Conservation (phyloP, 176 grass and related monocot species). For the Avena eriantha region DNA sequence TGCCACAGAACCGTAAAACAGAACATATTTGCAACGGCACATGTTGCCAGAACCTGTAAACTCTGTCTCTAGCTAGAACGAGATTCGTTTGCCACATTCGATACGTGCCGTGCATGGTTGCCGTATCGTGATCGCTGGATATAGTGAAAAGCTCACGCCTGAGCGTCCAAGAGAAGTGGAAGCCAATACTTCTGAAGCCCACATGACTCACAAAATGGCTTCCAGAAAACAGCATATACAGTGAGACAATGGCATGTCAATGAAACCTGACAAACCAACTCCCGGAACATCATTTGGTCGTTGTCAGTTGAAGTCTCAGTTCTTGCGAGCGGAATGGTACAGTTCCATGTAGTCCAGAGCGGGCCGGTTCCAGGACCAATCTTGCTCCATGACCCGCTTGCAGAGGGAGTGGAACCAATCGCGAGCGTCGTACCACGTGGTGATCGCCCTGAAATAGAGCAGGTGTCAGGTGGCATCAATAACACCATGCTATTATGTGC, state of each 20-base stretch:
- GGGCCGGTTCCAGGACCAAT: conserved; percentile 97
- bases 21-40: not conserved
- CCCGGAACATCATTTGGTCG: not conserved
- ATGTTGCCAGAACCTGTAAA: not conserved
- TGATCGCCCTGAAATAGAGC: conserved; percentile 76
- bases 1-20: not conserved
- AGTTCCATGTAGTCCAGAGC: conserved; percentile 90
- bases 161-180: not conserved
- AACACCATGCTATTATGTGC: not conserved
- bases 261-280: conserved; percentile 9
- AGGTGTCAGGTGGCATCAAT: not conserved
- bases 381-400: conserved; percentile 95
- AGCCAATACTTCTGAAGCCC: not conserved
- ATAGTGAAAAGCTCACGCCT: not conserved
- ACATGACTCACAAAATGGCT: conserved; percentile 1
- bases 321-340: conserved; percentile 80
- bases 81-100: not conserved
- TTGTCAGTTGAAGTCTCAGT: not conserved
- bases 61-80: not conserved
- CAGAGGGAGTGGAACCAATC: conserved; percentile 74
- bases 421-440: conserved; percentile 65
- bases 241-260: conserved; percentile 16
- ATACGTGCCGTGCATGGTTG: too few species aligned
- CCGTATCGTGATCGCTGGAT: not conserved
- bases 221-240: not conserved